Evolutionary conservation across 129 eudicot genomes (phyloP), one percentile per base, ranked within the genome.

Genomic region (Deinandra increscens): DNA sequence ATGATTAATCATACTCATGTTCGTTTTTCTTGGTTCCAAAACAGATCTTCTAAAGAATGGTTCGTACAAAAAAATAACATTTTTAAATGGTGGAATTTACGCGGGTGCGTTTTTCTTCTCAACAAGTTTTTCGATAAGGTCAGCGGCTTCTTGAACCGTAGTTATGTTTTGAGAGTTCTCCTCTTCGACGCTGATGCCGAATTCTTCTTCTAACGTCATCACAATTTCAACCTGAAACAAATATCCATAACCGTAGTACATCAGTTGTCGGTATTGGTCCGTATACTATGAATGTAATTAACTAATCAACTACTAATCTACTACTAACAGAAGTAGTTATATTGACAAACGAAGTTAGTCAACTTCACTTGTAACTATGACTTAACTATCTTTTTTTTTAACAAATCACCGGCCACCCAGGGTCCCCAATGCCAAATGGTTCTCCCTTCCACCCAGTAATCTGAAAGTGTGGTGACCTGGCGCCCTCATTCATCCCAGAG

Each of bases 61-160:
- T 4, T 34, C 7, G 48, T 42, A 41, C 3, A 37, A 60, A 74
- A 61, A 8, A 69, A 12, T 49, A 48, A 60, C 46, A 45, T 66
- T 33, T 33, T 20, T 58, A 48, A 7, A 29, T 68, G 42, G 15
- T 17, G 11, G 34, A 37, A 34, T 46, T 76, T 61, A 76, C 0
- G 81, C 70, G 3, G 72, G 65, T 56, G 76, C 65, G 19, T 78
- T 69, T 68, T 83, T 83, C 82, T 88, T 85, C 63, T 71, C 80
- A 7, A 81, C 82, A n/a, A 88, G 92, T 13, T 77, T 74, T 8
- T 88, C 87, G 6, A 84, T 86, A 77, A 89, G 75, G 14, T 89
- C 89, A 10, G 96, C 92, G 12, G 96, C 96, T 75, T 86, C 90
- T 84, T 84, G 86, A 43, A 89, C 80, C 5, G 84, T 81, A 1